Base-by-base conservation (phyloP, 352 stramenopile species). In the Phytophthora pseudosyringae region DNA sequence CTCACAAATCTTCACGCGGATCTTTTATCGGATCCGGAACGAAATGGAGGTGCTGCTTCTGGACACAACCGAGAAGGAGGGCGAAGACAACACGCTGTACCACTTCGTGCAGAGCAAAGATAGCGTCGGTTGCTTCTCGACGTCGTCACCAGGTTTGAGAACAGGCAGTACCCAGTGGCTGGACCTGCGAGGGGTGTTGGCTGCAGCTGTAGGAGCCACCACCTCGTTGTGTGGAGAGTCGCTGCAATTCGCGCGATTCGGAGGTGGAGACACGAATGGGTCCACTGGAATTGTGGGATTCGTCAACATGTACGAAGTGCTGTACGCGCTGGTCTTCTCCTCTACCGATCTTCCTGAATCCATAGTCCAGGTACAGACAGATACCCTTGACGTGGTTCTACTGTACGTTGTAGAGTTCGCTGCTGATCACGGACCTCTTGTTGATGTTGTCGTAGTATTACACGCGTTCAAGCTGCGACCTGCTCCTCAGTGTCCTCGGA, bases 11-110 rank as follows among this genome's bases (percentile, higher is more conserved):
- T n/a, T n/a, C n/a, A 31, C 6, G 29, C 40, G 4, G 21, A 56
- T 41, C 35, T 65, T 51, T 63, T 56, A 36, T 60, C 32, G 16
- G 21, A 25, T 47, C 8, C 1, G 21, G 21, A 2, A 21, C 21
- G 21, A 51, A 44, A 86, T 88, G 69, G 75, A 86, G 58, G 49
- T 88, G 31, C 41, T 90, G 50, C 47, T 90, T 39, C 68, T 92
- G 16, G 80, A 89, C 51, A 90, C 81, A 60, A 80, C 68, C 0
- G 73, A 90, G 66, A 82, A 81, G 25, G 83, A 92, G 62, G 83
- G 81, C 26, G 78, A 92, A 60, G 81, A 89, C 69, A 92, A 90
- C 36, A 63, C 60, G 18, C 70, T 92, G 21, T 80, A 89, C 46
- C 79, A 84, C 47, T 77, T 64, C 21, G 46, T 51, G 7, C 52